A percentile compares a stretch with the other conserved stretches of the same genome.
phyloP scores from a whole-genome alignment of 202 grass and related monocot species.

The Musa balbisiana region DNA sequence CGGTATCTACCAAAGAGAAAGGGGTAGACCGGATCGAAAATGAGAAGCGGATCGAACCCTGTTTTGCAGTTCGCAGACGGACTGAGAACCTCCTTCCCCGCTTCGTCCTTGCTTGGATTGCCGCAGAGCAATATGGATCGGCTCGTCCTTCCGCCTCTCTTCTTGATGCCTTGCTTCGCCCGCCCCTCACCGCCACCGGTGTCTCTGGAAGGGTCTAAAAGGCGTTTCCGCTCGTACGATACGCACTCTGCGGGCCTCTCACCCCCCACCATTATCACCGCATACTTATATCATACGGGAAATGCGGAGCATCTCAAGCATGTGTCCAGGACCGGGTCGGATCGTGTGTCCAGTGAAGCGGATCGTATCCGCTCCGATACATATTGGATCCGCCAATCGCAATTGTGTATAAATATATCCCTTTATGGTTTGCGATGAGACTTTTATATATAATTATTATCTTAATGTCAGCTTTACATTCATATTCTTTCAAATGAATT shows the following conservation, averaged over 20 bases:
- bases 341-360: too few relatives aligned
- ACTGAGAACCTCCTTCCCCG: neutral
- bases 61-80: neutral
- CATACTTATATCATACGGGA: too few relatives aligned
- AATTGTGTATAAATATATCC: too few relatives aligned
- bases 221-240: neutral
- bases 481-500: too few relatives aligned
- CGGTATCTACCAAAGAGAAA: neutral
- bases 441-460: too few relatives aligned
- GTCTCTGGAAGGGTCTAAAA: slow-evolving; percentile 1
- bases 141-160: neutral
- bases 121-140: neutral
- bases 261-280: too few relatives aligned
- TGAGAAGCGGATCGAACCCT: neutral
- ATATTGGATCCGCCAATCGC: too few relatives aligned
- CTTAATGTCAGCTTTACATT: too few relatives aligned
- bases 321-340: too few relatives aligned
- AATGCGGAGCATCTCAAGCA: too few relatives aligned
- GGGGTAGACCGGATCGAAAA: neutral
- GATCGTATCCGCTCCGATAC: too few relatives aligned
- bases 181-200: neutral
- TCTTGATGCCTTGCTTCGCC: neutral
- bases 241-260: neutral
- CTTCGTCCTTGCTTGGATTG: neutral
- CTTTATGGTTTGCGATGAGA: too few relatives aligned